Evolutionary conservation across 176 grass and related monocot genomes (phyloP), one percentile per base, ranked within the genome.

Genomic region (Tuctoria greenei): DNA sequence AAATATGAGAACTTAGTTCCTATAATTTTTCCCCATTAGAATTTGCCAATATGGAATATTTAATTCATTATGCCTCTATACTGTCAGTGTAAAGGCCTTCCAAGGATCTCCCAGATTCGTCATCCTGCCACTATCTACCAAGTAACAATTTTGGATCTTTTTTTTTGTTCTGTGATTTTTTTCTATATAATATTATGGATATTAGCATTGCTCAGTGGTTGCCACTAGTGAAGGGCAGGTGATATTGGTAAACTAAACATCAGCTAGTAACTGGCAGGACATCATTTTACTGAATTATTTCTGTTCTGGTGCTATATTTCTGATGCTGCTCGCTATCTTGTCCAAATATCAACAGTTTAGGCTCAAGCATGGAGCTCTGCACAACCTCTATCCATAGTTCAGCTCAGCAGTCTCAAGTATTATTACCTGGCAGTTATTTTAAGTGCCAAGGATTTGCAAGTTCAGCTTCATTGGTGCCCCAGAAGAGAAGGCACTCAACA

Each of bases 301-400:
- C 17, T 77, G 16, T 66, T 13, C n/a, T 77, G 25, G 14, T 41
- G 40, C 56, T 72, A 8, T 20, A 18, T 77, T 73, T 6, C 20
- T 87, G 61, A 87, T 44, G 35, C 20, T 43, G 34, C 34, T 52
- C 72, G 35, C 43, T 62, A 6, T 55, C 11, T 57, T 67, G 0
- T 57, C 0, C 69, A 79, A 62, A 24, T 70, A 88, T 38, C 46
- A 65, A 38, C 10, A 11, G 0, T 58, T 70, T 20, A 12, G 34
- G 38, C n/a, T 18, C 16, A 56, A 46, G 46, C 37, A 97, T 97
- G 94, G 94, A 89, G 66, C 79, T 91, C 36, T 93, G 86, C 75
- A 89, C 94, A 47, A 20, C 86, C 17, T 87, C 82, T 72, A 25
- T 89, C 35, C 79, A 71, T 17, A 76, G 59, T 80, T 85, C 81